Conservation (phyloP, 352 stramenopile genomes). For the Albugo candida region DNA sequence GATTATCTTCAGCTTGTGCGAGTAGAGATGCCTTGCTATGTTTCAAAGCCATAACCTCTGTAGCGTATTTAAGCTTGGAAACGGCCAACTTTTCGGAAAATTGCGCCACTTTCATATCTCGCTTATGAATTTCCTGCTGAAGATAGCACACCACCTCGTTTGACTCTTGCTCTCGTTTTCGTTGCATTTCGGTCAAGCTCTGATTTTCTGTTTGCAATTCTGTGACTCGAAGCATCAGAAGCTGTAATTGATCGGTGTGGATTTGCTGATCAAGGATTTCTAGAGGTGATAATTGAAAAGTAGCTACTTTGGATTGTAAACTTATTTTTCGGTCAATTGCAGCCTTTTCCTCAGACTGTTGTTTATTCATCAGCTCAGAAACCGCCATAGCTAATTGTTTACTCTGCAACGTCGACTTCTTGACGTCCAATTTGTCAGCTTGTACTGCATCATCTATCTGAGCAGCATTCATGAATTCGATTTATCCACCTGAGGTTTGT, state of each 20-base stretch:
- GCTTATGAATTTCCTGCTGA: slow-evolving; percentile 80
- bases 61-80: slow-evolving; percentile 30
- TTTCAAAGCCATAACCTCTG: slow-evolving; percentile 30
- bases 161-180: slow-evolving; percentile 83
- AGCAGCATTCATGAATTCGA: no score
- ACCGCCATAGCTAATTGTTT: no score
- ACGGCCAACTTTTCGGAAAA: slow-evolving; percentile 69
- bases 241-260: slow-evolving; percentile 34
- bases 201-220: slow-evolving; percentile 67
- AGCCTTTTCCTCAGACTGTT: no score
- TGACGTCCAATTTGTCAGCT: no score
- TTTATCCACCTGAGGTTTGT: no score
- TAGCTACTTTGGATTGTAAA: background rate
- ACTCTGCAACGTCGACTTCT: no score
- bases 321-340: no score
- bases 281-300: background rate
- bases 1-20: slow-evolving; percentile 25
- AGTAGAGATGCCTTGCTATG: slow-evolving; percentile 27
- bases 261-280: slow-evolving; percentile 54
- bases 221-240: slow-evolving; percentile 33
- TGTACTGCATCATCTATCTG: no score
- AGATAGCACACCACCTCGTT: slow-evolving; percentile 91
- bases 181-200: slow-evolving; percentile 42
- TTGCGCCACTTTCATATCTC: slow-evolving; percentile 49
- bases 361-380: no score